Evolutionary conservation across 176 grass and related monocot species (phyloP).

Genomic region (Oryza rufipogon): DNA sequence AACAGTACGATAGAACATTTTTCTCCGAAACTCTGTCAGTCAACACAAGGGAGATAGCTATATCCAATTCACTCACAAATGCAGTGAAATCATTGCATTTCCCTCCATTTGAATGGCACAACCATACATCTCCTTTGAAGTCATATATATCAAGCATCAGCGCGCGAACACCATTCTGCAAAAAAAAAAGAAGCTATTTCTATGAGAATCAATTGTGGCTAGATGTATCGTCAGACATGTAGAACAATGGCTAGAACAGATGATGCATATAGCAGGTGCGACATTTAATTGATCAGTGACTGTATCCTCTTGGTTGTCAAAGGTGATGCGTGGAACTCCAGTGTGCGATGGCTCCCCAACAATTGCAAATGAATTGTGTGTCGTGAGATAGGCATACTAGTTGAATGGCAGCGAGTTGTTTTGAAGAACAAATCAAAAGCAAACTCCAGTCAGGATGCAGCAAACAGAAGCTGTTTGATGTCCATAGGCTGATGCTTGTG

Average conservation of each 20-base stretch:
- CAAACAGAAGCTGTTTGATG: too few species aligned
- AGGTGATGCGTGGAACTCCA: conserved; percentile 79
- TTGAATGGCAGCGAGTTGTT: too few species aligned
- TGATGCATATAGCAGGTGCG: conserved; percentile 2
- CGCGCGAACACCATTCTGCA: conserved; percentile 79
- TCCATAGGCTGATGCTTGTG: too few species aligned
- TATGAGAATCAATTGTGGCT: background rate
- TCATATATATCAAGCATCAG: conserved; percentile 95
- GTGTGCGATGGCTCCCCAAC: conserved; percentile 60
- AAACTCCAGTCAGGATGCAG: too few species aligned
- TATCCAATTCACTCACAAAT: background rate
- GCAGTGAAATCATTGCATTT: conserved; percentile 87
- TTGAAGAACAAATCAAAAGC: too few species aligned
- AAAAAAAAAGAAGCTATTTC: background rate
- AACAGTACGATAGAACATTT: conserved; percentile 2
- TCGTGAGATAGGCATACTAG: too few species aligned
- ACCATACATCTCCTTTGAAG: conserved; percentile 81
- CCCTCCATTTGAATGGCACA: conserved; percentile 82
- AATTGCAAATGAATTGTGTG: too few species aligned
- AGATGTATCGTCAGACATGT: conserved; percentile 8
- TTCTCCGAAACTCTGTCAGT: too few species aligned
- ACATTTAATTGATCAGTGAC: conserved; percentile 86
- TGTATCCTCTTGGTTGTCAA: conserved; percentile 85
- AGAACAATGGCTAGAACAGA: background rate
- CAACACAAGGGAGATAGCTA: too few species aligned